A percentile compares a stretch with the other conserved stretches of the same genome.
These are phyloP conservation scores for Mucor velutinosus DNA, from an alignment of 371 early-diverging fungal genomes.

Conservation along the genomic window DNA sequence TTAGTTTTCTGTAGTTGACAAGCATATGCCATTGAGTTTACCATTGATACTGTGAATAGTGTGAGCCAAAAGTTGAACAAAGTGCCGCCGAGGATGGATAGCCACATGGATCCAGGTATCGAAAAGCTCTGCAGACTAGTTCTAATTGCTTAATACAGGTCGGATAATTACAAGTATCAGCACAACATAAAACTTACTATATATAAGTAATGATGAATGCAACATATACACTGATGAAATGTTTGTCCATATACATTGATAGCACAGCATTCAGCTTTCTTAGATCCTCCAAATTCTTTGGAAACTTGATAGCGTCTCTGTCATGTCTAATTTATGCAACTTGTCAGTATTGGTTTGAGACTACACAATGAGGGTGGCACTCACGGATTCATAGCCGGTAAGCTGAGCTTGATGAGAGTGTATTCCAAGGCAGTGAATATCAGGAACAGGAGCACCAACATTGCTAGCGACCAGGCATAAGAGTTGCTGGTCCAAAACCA, in stretches of 20 bases:
- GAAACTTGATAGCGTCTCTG: conserved; percentile 56
- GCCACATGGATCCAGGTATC: conserved; percentile 73
- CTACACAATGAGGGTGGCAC: background rate
- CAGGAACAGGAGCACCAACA: conserved; percentile 33
- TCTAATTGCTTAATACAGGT: background rate
- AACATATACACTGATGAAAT: conserved; percentile 57
- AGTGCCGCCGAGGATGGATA: conserved; percentile 66
- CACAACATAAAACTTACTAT: background rate
- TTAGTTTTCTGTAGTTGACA: background rate
- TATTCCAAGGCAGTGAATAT: conserved; percentile 39
- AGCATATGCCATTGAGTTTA: conserved; percentile 10
- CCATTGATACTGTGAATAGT: conserved; percentile 57
- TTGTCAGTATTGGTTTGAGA: background rate
- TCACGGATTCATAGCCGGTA: conserved; percentile 47
- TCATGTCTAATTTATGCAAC: conserved; percentile 46
- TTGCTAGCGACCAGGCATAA: conserved; percentile 42
- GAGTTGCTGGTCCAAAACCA: conserved; percentile 47
- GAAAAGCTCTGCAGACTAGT: conserved; percentile 67
- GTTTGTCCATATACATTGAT: conserved; percentile 57
- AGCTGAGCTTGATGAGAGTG: conserved; percentile 32
- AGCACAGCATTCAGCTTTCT: conserved; percentile 57
- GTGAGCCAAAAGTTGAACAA: conserved; percentile 63
- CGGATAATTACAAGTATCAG: background rate
- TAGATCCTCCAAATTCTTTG: conserved; percentile 59
- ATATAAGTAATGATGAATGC: conserved; percentile 46